Conservation (phyloP, 2,329 filamentous ascomycete genomes). For the Colletotrichum ledebouriae region DNA sequence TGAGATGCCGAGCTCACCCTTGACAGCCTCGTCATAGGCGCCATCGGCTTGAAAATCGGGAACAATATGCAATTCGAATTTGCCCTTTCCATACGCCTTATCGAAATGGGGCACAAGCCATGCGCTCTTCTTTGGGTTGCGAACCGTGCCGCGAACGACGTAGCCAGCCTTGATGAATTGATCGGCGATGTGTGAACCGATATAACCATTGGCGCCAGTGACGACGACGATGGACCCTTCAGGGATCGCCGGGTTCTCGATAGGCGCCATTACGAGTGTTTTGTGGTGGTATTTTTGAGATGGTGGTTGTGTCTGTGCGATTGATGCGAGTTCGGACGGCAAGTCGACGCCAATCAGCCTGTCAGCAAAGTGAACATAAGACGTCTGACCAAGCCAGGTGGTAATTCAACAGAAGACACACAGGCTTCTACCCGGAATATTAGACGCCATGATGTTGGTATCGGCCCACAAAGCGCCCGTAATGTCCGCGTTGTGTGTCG, state of each 20-base stretch:
- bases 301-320: constrained; percentile 13
- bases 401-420: background rate
- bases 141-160: constrained; percentile 60
- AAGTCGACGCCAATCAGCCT: constrained; percentile 11
- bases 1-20: constrained; percentile 44
- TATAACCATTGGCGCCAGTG: constrained; percentile 57
- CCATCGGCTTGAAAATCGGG: constrained; percentile 49
- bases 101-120: constrained; percentile 51
- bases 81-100: constrained; percentile 50
- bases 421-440: too few species aligned
- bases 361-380: too few species aligned
- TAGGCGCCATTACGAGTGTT: background rate
- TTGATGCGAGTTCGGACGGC: constrained; percentile 20
- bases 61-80: constrained; percentile 52
- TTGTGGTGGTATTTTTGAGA: background rate
- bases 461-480: background rate
- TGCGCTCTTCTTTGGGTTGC: constrained; percentile 49
- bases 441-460: background rate
- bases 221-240: constrained; percentile 54
- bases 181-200: constrained; percentile 57
- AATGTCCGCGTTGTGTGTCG: constrained; percentile 26
- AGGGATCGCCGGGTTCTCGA: constrained; percentile 43
- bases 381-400: background rate
- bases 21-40: constrained; percentile 48
- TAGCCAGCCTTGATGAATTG: constrained; percentile 56